These are phyloP conservation scores for Rhynchosporium graminicola DNA, from an alignment of 2,329 filamentous ascomycete genomes.

Conservation along the genomic window DNA sequence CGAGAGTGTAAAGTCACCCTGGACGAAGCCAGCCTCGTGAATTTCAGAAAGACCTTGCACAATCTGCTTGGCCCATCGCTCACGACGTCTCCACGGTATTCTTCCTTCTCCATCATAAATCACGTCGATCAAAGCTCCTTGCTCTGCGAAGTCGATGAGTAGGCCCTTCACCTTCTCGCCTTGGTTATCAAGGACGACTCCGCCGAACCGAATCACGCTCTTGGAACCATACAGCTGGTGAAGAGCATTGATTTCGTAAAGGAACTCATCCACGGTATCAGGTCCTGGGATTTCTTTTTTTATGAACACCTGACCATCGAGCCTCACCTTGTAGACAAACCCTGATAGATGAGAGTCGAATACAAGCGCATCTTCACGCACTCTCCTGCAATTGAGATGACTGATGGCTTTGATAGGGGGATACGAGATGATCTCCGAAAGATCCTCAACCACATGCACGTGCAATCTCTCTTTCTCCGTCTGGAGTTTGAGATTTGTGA, in stretches of 20 bases:
- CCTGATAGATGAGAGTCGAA: conserved; percentile 95
- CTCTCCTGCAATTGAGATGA: conserved; percentile 67
- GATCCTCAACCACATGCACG: conserved; percentile 96
- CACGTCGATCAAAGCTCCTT: conserved; percentile 86
- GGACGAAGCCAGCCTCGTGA: conserved; percentile 93
- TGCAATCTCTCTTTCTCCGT: conserved; percentile 86
- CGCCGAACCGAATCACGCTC: conserved; percentile 83
- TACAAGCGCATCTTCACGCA: conserved; percentile 71
- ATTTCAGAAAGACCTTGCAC: conserved; percentile 87
- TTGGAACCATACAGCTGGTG: conserved; percentile 70
- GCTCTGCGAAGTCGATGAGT: conserved; percentile 82
- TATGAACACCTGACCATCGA: conserved; percentile 71
- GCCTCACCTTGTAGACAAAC: conserved; percentile 91
- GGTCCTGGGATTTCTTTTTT: conserved; percentile 98
- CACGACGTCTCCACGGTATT: conserved; percentile 68
- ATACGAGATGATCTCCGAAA: conserved; percentile 83
- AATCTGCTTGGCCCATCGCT: conserved; percentile 90
- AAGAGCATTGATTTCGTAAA: conserved; percentile 97
- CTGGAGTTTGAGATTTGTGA: conserved; percentile 92
- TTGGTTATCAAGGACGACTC: conserved; percentile 80
- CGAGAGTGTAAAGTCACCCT: conserved; percentile 94
- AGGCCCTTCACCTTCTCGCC: conserved; percentile 79
- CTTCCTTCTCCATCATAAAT: conserved; percentile 74
- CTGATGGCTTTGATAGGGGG: conserved; percentile 72
- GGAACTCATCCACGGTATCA: conserved; percentile 92